A percentile compares a stretch with the other conserved stretches of the same genome.
Conservation (phyloP, 83 land plant genomes). For the Diphasiastrum complanatum region DNA sequence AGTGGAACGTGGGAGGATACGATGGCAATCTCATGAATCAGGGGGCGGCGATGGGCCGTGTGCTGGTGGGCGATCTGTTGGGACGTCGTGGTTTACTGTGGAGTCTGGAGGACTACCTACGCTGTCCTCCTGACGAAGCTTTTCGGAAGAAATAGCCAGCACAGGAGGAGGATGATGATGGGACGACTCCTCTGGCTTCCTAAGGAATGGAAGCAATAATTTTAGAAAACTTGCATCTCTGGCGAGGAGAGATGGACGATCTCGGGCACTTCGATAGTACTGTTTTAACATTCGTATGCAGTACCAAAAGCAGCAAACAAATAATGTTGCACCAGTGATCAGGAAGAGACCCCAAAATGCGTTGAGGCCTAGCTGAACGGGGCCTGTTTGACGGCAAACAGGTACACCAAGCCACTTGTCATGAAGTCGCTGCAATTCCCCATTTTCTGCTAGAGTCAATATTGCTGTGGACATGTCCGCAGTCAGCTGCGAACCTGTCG, state of each 20-base stretch:
- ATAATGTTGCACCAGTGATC: slow-evolving; percentile 39
- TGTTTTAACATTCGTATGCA: slow-evolving; percentile 19
- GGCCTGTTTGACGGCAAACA: slow-evolving; percentile 29
- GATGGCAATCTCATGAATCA: too few relatives aligned
- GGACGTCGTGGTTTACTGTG: too few relatives aligned
- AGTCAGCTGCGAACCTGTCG: slow-evolving; percentile 46
- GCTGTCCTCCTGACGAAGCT: too few relatives aligned
- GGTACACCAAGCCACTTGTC: slow-evolving; percentile 41
- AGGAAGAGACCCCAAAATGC: slow-evolving; percentile 54
- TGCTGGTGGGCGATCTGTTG: too few relatives aligned
- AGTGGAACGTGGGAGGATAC: too few relatives aligned
- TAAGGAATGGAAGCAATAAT: slow-evolving; percentile 36
- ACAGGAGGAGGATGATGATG: too few relatives aligned
- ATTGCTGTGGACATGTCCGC: slow-evolving; percentile 56
- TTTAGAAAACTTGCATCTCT: slow-evolving; percentile 19
- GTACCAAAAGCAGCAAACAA: slow-evolving; percentile 33
- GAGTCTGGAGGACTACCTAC: too few relatives aligned
- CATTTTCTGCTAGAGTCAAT: slow-evolving; percentile 46
- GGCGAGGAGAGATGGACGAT: slow-evolving; percentile 3
- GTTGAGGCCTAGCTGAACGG: slow-evolving; percentile 36
- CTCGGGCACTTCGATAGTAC: slow-evolving; percentile 17
- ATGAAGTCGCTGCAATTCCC: slow-evolving; percentile 48
- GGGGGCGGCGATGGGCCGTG: too few relatives aligned
- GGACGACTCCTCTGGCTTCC: slow-evolving; percentile 34
- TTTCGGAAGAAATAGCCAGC: too few relatives aligned